phyloP scores from a whole-genome alignment of 2,329 filamentous ascomycete species.

The Pseudogymnoascus sp. region DNA sequence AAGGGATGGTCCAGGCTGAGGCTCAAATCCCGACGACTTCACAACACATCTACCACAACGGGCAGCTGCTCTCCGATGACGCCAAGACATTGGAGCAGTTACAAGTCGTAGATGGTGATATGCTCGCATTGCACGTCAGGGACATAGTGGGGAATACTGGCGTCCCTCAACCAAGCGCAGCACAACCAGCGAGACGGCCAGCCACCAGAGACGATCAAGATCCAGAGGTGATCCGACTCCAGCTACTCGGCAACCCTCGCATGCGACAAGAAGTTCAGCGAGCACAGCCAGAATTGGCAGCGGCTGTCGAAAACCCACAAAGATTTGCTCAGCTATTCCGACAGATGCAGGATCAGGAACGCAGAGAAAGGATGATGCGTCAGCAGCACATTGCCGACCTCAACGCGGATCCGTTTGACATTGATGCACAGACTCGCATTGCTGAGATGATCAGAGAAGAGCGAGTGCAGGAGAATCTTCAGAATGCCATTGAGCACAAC shows the following conservation, averaged over 20 bases:
- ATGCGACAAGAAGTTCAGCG: constrained; percentile 64
- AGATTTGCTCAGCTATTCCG: constrained; percentile 69
- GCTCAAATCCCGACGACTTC: constrained; percentile 62
- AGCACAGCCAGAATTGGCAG: constrained; percentile 69
- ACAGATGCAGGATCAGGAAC: constrained; percentile 62
- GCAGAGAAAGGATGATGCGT: constrained; percentile 66
- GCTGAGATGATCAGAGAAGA: constrained; percentile 97
- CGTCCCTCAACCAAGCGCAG: constrained; percentile 28
- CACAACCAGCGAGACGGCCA: constrained; percentile 21
- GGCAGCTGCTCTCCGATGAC: constrained; percentile 69
- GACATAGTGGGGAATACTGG: constrained; percentile 46
- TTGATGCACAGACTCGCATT: constrained; percentile 84
- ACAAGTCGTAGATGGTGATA: constrained; percentile 78
- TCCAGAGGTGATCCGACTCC: constrained; percentile 74
- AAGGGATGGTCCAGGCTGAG: constrained; percentile 82
- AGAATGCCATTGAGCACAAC: constrained; percentile 95
- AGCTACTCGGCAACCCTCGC: constrained; percentile 71
- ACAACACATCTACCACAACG: constrained; percentile 88
- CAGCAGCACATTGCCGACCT: constrained; percentile 76
- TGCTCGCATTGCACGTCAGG: constrained; percentile 79
- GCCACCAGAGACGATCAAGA: constrained; percentile 45
- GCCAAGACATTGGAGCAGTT: constrained; percentile 74
- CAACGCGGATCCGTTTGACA: constrained; percentile 90
- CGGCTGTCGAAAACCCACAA: constrained; percentile 65
- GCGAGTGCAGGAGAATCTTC: constrained; percentile 86